A percentile compares a stretch with the other conserved stretches of the same genome.
These are phyloP conservation scores for Triangularia setosa DNA, from an alignment of 2,329 filamentous ascomycete genomes.

Conservation along the genomic window DNA sequence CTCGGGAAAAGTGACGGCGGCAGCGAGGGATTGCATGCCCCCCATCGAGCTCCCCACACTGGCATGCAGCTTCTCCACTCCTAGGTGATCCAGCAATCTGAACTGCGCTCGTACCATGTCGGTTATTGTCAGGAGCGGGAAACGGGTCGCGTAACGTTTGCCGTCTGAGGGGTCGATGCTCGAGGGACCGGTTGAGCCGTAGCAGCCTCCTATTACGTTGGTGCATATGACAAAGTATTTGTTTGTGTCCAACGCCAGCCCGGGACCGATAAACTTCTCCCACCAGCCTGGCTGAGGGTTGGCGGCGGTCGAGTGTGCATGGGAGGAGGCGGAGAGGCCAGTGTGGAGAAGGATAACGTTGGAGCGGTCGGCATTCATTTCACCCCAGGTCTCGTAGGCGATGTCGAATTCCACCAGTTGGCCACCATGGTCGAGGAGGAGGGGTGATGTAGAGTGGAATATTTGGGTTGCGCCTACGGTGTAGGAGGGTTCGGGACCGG, in stretches of 20 bases:
- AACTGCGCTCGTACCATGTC: constrained; percentile 99
- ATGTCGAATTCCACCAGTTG: constrained; percentile 84
- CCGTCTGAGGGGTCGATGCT: constrained; percentile 86
- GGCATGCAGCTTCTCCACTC: constrained; percentile 76
- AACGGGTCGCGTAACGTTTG: constrained; percentile 85
- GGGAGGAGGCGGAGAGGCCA: constrained; percentile 92
- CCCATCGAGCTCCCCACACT: constrained; percentile 97
- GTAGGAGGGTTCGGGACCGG: constrained; percentile 90
- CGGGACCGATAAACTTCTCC: constrained; percentile 96
- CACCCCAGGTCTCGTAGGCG: constrained; percentile 91
- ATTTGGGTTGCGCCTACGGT: constrained; percentile 79
- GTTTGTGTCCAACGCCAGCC: constrained; percentile 78
- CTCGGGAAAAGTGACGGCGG: constrained; percentile 76
- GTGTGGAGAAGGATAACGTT: constrained; percentile 94
- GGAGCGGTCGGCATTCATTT: constrained; percentile 70
- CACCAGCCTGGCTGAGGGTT: constrained; percentile 95
- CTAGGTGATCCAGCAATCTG: constrained; percentile 73
- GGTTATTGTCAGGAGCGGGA: constrained; percentile 91
- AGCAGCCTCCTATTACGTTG: constrained; percentile 93
- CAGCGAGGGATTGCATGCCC: constrained; percentile 92
- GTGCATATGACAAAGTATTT: constrained; percentile 95
- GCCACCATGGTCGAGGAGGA: constrained; percentile 92
- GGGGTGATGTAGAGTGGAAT: constrained; percentile 69
- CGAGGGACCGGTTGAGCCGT: constrained; percentile 87
- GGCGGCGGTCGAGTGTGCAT: constrained; percentile 83